Evolutionary conservation across 1,139 yeast species (phyloP), one percentile per base, ranked within the genome.

Genomic region (Scheffersomyces illinoinensis): DNA sequence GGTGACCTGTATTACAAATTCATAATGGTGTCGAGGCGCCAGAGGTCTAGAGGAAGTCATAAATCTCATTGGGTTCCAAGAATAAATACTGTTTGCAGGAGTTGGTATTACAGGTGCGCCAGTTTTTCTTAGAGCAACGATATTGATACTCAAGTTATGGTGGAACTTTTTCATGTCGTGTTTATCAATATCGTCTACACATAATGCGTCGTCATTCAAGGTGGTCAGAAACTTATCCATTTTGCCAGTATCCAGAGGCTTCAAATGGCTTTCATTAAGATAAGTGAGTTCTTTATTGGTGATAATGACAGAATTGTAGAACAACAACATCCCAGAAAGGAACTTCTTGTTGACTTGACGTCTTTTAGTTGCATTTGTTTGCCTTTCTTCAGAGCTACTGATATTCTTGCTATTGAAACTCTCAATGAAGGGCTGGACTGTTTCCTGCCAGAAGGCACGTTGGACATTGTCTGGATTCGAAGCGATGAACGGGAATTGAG

Each of bases 351-450:
- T 87, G 57, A 89, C 76, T 63, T 89, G 85, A 63, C 83, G 83
- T 55, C 98, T 80, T 69, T 92, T 92, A 2, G 97, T 89, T 47
- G 84, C 76, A 62, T 88, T 87, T 19, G 89, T 91, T 50, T 90
- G 78, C 64, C 95, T 91, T 58, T 88, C 90, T 24, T 89, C 83
- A 20, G 90, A 84, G 64, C 90, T 85, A 58, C 78, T 72, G n/a
- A 93, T 85, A 51, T 86, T 85, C 70, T 90, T 86, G 43, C 81
- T 75, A 70, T 90, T 90, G 73, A 93, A 88, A 59, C 88, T 84
- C 68, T 91, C 96, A 66, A 90, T 83, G 69, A 93, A 92, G 50
- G 87, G 87, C 71, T 93, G 97, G 0, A 92, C 88, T 49, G 89
- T 88, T 53, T 79, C 80, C 60, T 85, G 85, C 98, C 98, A 93